Evolutionary conservation across 176 grass and related monocot species (phyloP), one percentile per base, ranked within the genome.

Genomic region (Aegilops umbellulata): DNA sequence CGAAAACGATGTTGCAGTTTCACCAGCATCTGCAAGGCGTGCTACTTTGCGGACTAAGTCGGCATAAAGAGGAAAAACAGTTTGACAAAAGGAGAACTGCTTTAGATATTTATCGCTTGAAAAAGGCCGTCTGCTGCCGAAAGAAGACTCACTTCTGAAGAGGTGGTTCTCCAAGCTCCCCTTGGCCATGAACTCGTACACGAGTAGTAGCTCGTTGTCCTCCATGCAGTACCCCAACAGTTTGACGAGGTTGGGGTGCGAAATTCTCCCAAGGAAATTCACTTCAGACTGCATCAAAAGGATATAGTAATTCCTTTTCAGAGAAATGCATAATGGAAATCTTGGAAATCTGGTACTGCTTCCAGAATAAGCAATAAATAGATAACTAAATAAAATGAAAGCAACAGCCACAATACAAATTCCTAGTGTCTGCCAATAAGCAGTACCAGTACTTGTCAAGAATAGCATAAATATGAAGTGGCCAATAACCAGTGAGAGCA

Each of bases 81-180:
- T 44, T 62, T 83, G 84, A 26, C 73, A 83, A 73, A 78, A 88
- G 77, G 27, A 72, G 39, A 78, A 82, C 42, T 64, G 25, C 23
- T 84, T 86, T n/a, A 38, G 76, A 82, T 86, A 82, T 41, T 41
- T 34, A 77, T 76, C 47, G 60, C 39, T 80, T 84, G 31, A 74
- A 88, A 83, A 80, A 69, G 26, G 55, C 53, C 47, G 20, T 69
- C 57, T 84, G n/a, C 42, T 58, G n/a, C 80, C 49, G 73, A 44
- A 85, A 85, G 47, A 85, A 85, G 38, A 85, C 88, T 95, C 67
- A 97, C 95, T 97, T 83, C 95, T 80, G 74, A 97, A 97, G 8
- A 97, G 90, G 80, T 97, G 95, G 82, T 97, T 97, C 74, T 97
- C 95, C 83, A 97, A 91, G 85, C 92, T 95, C 78, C 95, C 92